Conservation (phyloP, 352 stramenopile species). For the Globisporangium heterothallicum region DNA sequence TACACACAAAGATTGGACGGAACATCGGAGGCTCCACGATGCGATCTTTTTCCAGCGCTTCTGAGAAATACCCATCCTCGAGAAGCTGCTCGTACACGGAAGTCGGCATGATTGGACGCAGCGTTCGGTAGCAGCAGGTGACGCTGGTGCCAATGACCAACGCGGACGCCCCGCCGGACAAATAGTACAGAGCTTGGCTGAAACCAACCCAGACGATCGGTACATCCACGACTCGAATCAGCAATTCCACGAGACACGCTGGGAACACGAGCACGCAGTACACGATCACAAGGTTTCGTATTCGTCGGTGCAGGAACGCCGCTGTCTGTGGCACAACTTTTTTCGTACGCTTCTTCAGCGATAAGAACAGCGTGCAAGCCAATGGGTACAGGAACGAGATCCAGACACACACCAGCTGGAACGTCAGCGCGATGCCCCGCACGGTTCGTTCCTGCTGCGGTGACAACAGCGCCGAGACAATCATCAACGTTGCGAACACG, state of each 20-base stretch:
- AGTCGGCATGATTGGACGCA: constrained; percentile 51
- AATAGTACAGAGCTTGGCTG: constrained; percentile 51
- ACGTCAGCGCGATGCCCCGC: constrained; percentile 30
- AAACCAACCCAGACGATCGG: constrained; percentile 40
- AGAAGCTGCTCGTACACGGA: constrained; percentile 64
- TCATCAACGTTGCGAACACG: constrained; percentile 36
- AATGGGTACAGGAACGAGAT: constrained; percentile 53
- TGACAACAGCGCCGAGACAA: constrained; percentile 27
- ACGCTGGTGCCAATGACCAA: constrained; percentile 57
- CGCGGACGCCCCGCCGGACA: constrained; percentile 49
- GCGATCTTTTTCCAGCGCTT: constrained; percentile 26
- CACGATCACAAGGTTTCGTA: constrained; percentile 62
- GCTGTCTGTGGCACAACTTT: constrained; percentile 39
- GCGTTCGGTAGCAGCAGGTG: constrained; percentile 55
- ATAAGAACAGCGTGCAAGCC: constrained; percentile 42
- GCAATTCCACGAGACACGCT: constrained; percentile 44
- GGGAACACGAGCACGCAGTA: constrained; percentile 67
- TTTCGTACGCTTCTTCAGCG: constrained; percentile 32
- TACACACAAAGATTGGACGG: constrained; percentile 72
- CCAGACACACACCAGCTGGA: constrained; percentile 46
- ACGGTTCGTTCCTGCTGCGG: constrained; percentile 23
- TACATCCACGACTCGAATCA: constrained; percentile 21
- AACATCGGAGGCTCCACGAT: constrained; percentile 41
- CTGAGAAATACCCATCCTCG: constrained; percentile 51
- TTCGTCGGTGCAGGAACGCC: constrained; percentile 50